These are phyloP conservation scores for Thermoascus crustaceus DNA, from an alignment of 2,329 filamentous ascomycete genomes.

Conservation along the genomic window DNA sequence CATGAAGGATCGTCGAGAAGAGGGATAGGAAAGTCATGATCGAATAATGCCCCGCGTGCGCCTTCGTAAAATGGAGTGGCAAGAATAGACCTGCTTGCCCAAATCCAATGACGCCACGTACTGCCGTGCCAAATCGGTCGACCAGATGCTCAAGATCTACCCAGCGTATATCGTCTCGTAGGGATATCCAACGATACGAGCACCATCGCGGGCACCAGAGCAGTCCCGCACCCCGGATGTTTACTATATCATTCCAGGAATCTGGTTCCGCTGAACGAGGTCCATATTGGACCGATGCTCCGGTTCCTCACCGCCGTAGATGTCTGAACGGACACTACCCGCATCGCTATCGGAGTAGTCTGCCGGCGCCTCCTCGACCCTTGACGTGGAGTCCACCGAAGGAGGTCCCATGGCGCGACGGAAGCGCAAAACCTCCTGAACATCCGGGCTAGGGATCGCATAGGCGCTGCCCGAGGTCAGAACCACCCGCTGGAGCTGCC, in stretches of 20 bases:
- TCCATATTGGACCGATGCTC: not conserved
- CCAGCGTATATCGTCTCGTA: too few species aligned
- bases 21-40: not conserved
- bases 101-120: not conserved
- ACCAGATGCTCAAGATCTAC: not conserved
- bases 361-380: not conserved
- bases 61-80: not conserved
- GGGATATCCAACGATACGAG: too few species aligned
- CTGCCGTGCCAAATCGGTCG: not conserved
- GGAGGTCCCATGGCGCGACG: constrained; percentile 11
- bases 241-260: not conserved
- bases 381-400: not conserved
- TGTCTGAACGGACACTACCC: not conserved
- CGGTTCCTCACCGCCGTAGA: not conserved
- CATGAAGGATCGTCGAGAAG: too few species aligned
- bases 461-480: constrained; percentile 25
- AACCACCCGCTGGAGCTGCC: constrained; percentile 25
- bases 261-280: not conserved
- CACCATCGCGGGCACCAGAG: not conserved
- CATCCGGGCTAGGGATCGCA: constrained; percentile 23
- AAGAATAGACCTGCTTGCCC: constrained; percentile 1
- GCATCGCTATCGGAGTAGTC: not conserved
- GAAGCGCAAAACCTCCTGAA: constrained; percentile 22
- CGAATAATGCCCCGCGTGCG: not conserved
- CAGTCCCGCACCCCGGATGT: not conserved